Evolutionary conservation across 352 stramenopile species (phyloP).

Genomic region (Phytophthora brassicae): DNA sequence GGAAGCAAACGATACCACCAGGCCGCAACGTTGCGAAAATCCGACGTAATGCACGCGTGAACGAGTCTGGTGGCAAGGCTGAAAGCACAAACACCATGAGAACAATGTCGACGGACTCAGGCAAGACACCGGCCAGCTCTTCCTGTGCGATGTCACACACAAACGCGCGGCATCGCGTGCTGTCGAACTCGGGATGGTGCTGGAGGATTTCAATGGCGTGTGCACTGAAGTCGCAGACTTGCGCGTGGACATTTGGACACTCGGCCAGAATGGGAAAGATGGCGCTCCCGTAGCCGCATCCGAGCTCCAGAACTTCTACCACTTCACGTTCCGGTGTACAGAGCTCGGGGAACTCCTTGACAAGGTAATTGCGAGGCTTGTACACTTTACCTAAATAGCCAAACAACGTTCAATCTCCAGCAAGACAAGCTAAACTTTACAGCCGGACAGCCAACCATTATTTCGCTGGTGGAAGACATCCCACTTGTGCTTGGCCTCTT

Average conservation of each 20-base stretch:
- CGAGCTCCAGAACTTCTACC: constrained; percentile 72
- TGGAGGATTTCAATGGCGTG: constrained; percentile 71
- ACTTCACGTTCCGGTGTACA: constrained; percentile 30
- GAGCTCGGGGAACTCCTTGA: constrained; percentile 83
- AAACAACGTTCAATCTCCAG: background rate
- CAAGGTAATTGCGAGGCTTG: constrained; percentile 82
- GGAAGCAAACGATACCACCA: constrained; percentile 80
- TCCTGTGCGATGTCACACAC: constrained; percentile 73
- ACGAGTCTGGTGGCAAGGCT: constrained; percentile 61
- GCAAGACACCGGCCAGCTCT: constrained; percentile 41
- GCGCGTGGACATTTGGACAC: constrained; percentile 61
- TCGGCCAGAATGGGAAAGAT: constrained; percentile 82
- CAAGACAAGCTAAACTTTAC: background rate
- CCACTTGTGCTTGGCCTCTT: constrained; percentile 71
- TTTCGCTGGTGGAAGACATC: constrained; percentile 78
- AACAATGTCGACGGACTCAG: constrained; percentile 67
- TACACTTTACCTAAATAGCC: constrained; percentile 62
- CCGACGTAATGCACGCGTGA: constrained; percentile 53
- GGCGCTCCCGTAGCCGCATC: constrained; percentile 86
- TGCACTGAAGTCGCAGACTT: constrained; percentile 86
- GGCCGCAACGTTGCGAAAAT: constrained; percentile 53
- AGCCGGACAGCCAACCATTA: constrained; percentile 51
- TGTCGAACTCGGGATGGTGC: constrained; percentile 51
- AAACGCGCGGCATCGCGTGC: constrained; percentile 59
- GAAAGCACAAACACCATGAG: constrained; percentile 88